Evolutionary conservation across 768 basidiomycete species (phyloP), one percentile per base, ranked within the genome.

Genomic region (Asterophora parasitica): DNA sequence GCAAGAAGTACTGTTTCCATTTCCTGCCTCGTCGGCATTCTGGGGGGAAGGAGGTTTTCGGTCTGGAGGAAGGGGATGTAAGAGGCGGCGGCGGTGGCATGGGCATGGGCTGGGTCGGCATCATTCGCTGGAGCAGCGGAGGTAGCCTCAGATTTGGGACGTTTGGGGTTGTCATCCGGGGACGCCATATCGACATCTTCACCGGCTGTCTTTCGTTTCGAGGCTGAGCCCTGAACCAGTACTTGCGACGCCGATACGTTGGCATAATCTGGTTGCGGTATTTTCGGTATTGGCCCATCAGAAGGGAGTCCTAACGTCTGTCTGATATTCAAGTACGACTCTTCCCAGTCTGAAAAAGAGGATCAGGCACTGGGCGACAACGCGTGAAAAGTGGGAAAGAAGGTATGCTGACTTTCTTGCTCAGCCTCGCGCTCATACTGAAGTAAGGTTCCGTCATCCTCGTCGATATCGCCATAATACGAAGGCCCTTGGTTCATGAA

Each of bases 391-490:
- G 9, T 4, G 2, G 3, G 17, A 10, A 16, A 34, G 12, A 33
- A 4, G 26, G 28, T n/a, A 41, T 42, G 65, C 78, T 45, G 55
- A 88, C 91, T 86, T 60, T 83, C 78, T 48, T 85, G 76, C 63
- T 92, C 91, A 20, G 81, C 78, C 48, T 75, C 73, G 35, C 66
- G 67, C 66, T 97, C 95, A 50, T 74, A 88, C 45, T 79, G 74
- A 12, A 92, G 61, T 26, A 99, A 63, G n/a, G 67, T 68, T 7
- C 75, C 82, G 45, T 81, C 83, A 3, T 68, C 66, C 63, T 99
- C 94, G 60, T 97, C 95, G 11, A 85, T 56, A 60, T 99, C 92
- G 7, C 95, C 93, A 63, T 87, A 97, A 63, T 99, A 98, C 0
- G 78, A 76, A 1, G 89, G 89, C 0, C 87, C 89, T 60, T 92